Percentiles rank a stretch among this genome's conserved stretches.
These are phyloP conservation scores for Coemansia sp. DNA, from an alignment of 192 early-diverging fungal genomes.

Conservation along the genomic window DNA sequence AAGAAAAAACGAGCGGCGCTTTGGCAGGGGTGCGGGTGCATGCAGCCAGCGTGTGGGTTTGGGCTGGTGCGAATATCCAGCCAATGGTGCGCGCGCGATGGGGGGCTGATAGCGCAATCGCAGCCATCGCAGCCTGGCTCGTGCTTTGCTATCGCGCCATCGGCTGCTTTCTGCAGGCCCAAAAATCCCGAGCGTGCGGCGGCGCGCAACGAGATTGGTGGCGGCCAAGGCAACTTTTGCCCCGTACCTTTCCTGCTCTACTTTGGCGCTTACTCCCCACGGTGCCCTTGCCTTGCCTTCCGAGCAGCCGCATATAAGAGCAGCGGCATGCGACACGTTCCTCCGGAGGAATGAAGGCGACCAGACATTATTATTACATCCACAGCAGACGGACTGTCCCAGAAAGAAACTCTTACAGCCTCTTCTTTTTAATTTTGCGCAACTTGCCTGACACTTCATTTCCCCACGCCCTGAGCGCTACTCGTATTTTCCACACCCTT, in stretches of 20 bases:
- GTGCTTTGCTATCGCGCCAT: slow-evolving; percentile 20
- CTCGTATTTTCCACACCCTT: no score
- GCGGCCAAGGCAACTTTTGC: background rate
- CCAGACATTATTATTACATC: background rate
- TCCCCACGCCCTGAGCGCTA: no score
- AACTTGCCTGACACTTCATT: no score
- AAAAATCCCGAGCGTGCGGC: slow-evolving; percentile 22
- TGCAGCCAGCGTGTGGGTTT: no score
- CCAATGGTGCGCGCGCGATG: slow-evolving; percentile 18
- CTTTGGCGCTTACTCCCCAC: background rate
- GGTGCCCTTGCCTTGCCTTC: background rate
- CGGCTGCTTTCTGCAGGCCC: slow-evolving; percentile 12
- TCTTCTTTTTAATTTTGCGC: background rate
- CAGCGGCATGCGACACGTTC: background rate
- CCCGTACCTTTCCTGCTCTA: no score
- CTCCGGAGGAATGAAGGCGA: background rate
- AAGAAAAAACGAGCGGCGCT: no score
- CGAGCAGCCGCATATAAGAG: background rate
- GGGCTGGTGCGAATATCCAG: slow-evolving; percentile 20
- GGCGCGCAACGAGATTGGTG: background rate
- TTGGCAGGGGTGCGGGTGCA: no score
- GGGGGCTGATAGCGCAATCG: slow-evolving; percentile 12
- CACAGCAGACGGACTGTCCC: no score
- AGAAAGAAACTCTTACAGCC: background rate
- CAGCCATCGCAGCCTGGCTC: slow-evolving; percentile 23